Conservation (phyloP, 768 basidiomycete species). For the Clavulina sp. region DNA sequence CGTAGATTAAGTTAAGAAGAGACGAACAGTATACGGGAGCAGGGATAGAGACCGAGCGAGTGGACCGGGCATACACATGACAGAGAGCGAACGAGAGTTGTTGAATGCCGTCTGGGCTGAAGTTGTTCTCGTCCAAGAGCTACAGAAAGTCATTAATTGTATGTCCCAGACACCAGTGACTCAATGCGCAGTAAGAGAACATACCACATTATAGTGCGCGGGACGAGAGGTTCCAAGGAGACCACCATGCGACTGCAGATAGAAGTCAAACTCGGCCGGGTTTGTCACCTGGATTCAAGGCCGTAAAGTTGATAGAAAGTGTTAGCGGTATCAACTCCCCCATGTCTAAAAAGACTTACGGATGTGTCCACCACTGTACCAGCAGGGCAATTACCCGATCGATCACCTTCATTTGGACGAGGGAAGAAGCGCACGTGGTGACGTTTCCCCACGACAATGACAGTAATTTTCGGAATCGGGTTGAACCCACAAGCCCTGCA, state of each 20-base stretch:
- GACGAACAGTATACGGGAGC: constrained; percentile 64
- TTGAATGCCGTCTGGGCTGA: constrained; percentile 55
- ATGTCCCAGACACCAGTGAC: constrained; percentile 4
- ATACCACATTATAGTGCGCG: constrained; percentile 36
- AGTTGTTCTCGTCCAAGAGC: constrained; percentile 32
- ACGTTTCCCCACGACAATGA: constrained; percentile 10
- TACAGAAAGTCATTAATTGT: not conserved
- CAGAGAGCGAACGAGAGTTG: constrained; percentile 56
- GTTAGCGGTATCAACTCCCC: not conserved
- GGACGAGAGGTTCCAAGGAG: constrained; percentile 60
- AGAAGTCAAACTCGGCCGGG: constrained; percentile 9
- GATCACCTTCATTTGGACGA: not conserved
- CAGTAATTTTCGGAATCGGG: constrained; percentile 7
- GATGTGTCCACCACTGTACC: constrained; percentile 10
- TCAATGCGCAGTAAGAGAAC: constrained; percentile 12
- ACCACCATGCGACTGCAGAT: constrained; percentile 7
- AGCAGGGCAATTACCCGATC: constrained; percentile 7
- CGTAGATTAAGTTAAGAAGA: not conserved
- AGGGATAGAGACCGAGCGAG: constrained; percentile 66
- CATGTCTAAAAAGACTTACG: constrained; percentile 3
- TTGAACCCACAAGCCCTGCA: not conserved
- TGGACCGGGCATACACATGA: constrained; percentile 65
- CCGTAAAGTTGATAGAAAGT: not conserved
- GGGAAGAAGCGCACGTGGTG: constrained; percentile 12
- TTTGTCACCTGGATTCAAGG: not conserved